phyloP scores from a whole-genome alignment of 176 grass and related monocot species.

The Eleusine coracana region DNA sequence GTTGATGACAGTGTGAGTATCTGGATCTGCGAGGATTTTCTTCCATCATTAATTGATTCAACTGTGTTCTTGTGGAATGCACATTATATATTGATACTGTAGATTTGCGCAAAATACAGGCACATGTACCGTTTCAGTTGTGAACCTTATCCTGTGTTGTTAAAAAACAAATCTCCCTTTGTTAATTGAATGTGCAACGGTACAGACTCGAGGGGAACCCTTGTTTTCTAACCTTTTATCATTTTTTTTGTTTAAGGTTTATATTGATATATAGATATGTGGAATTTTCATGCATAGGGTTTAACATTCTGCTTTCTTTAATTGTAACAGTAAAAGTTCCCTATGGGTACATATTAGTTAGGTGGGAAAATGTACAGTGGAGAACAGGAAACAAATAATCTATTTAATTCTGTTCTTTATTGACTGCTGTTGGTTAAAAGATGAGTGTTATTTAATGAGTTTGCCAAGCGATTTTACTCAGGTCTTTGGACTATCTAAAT shows the following conservation, averaged over 20 bases:
- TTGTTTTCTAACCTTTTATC: too few relatives aligned
- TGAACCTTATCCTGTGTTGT: not conserved
- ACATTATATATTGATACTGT: not conserved
- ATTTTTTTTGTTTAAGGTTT: too few relatives aligned
- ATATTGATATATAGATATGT: not conserved
- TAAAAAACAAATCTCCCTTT: not conserved
- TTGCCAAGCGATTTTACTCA: not conserved
- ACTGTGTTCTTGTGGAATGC: not conserved
- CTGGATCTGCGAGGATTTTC: not conserved
- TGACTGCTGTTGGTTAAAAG: not conserved
- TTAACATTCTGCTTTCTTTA: not conserved
- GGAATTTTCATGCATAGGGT: not conserved
- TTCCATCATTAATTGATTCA: not conserved
- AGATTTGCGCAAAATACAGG: not conserved
- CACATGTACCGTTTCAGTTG: not conserved
- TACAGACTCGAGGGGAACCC: not conserved
- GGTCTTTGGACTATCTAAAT: not conserved
- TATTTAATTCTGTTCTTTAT: not conserved
- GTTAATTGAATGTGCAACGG: constrained; percentile 26
- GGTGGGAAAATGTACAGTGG: not conserved
- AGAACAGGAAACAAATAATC: not conserved
- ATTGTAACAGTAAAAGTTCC: not conserved
- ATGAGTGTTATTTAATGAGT: constrained; percentile 13
- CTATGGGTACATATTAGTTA: not conserved
- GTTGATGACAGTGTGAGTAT: constrained; percentile 48